Conservation (phyloP, 805 yeast genomes). For the Jamesozyma lodderae region DNA sequence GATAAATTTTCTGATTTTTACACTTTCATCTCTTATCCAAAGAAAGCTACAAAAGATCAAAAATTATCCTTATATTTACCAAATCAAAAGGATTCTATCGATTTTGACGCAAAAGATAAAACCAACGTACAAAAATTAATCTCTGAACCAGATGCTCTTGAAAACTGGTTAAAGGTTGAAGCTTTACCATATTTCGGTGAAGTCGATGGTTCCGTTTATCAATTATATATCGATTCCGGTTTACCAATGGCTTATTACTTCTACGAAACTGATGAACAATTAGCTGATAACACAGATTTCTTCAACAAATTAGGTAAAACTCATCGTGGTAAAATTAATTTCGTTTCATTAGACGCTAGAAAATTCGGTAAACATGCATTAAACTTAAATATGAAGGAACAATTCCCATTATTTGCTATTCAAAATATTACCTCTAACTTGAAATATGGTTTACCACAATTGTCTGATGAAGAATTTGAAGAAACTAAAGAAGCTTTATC, state of each 20-base stretch:
- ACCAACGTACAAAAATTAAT: slow-evolving; percentile 4
- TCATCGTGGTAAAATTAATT: slow-evolving; percentile 71
- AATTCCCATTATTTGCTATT: slow-evolving; percentile 84
- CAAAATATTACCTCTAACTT: slow-evolving; percentile 61
- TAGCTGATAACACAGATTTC: slow-evolving; percentile 42
- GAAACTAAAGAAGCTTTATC: slow-evolving; percentile 22
- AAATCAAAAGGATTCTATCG: slow-evolving; percentile 25
- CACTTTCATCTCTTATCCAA: slow-evolving; percentile 43
- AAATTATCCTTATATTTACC: slow-evolving; percentile 28
- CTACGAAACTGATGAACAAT: slow-evolving; percentile 63
- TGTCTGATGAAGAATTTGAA: slow-evolving; percentile 24
- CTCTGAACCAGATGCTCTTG: slow-evolving; percentile 35
- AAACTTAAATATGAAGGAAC: slow-evolving; percentile 75
- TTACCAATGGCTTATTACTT: slow-evolving; percentile 85
- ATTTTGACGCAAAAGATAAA: slow-evolving; percentile 26
- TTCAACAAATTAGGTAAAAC: slow-evolving; percentile 60
- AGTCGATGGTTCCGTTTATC: slow-evolving; percentile 72
- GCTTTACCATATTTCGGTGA: slow-evolving; percentile 37
- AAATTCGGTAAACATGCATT: slow-evolving; percentile 83
- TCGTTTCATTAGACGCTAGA: slow-evolving; percentile 80
- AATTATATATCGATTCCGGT: slow-evolving; percentile 58
- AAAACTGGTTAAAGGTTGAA: slow-evolving; percentile 30
- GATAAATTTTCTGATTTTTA: slow-evolving; percentile 51
- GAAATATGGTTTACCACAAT: slow-evolving; percentile 72
- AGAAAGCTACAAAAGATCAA: slow-evolving; percentile 29